Evolutionary conservation across 352 stramenopile genomes (phyloP).

Genomic region (Peronospora farinosa): DNA sequence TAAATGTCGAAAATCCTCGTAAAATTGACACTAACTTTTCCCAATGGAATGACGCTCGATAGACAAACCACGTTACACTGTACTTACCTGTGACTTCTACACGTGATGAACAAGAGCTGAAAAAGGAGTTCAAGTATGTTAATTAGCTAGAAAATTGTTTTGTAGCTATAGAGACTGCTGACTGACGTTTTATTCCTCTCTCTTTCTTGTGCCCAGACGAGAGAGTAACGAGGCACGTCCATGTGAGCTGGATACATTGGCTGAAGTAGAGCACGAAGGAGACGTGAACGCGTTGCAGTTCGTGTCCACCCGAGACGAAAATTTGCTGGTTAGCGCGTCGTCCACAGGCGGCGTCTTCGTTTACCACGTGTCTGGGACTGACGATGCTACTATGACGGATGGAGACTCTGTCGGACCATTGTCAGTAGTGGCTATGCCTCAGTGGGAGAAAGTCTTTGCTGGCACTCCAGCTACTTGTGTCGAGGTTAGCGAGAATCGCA

Average conservation of each 20-base stretch:
- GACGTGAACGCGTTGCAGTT: constrained; percentile 66
- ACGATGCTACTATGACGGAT: constrained; percentile 16
- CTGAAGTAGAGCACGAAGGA: constrained; percentile 40
- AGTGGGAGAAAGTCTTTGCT: constrained; percentile 56
- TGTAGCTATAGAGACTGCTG: background rate
- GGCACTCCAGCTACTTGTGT: constrained; percentile 42
- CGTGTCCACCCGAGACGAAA: constrained; percentile 34
- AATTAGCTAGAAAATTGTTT: background rate
- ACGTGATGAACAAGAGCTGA: constrained; percentile 40
- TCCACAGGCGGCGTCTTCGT: constrained; percentile 45
- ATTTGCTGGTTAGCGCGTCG: constrained; percentile 56
- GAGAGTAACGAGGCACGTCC: constrained; percentile 9
- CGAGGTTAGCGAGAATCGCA: constrained; percentile 42
- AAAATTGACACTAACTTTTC: too few relatives aligned
- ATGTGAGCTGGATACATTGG: constrained; percentile 44
- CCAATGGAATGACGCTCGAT: background rate
- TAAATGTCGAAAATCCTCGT: too few relatives aligned
- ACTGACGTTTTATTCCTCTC: constrained; percentile 4
- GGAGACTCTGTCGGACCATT: constrained; percentile 8
- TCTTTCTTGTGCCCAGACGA: constrained; percentile 5
- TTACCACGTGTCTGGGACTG: constrained; percentile 30
- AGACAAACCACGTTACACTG: constrained; percentile 50
- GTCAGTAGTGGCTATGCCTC: constrained; percentile 30
- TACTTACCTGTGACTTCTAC: constrained; percentile 43
- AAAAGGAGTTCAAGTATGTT: constrained; percentile 39